Evolutionary conservation across 2,329 filamentous ascomycete species (phyloP).

Genomic region (Ilyonectria destructans): DNA sequence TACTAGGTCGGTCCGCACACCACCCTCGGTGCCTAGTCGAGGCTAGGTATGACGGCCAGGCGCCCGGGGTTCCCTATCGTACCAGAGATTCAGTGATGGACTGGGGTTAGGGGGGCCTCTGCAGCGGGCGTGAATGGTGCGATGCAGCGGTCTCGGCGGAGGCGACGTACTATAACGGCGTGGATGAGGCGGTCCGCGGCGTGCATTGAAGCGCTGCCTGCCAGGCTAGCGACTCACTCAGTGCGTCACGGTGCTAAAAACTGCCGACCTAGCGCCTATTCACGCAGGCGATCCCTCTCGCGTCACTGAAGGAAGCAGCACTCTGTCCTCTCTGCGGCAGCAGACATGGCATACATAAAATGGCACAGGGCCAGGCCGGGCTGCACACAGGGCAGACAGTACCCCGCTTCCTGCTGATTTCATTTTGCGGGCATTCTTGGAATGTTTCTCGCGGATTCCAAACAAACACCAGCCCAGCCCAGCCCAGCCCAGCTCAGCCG

Average conservation of each 20-base stretch:
- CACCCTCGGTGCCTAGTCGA: slow-evolving; percentile 11
- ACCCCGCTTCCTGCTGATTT: slow-evolving; percentile 24
- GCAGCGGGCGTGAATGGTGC: not conserved
- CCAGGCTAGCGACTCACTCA: not conserved
- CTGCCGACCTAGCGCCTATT: not conserved
- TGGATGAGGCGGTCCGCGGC: not conserved
- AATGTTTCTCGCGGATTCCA: slow-evolving; percentile 7
- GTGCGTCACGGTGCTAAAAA: not conserved
- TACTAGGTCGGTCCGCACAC: slow-evolving; percentile 10
- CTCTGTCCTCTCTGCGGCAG: too few relatives aligned
- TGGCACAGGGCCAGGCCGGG: slow-evolving; percentile 10
- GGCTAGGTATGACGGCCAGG: slow-evolving; percentile 7
- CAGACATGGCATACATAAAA: too few relatives aligned
- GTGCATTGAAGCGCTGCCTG: not conserved
- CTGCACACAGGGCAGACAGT: slow-evolving; percentile 17
- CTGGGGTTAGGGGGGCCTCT: not conserved
- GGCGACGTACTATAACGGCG: not conserved
- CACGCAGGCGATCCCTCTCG: not conserved
- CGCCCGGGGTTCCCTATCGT: slow-evolving; percentile 15
- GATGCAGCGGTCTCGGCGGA: not conserved
- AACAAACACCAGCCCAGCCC: too few relatives aligned
- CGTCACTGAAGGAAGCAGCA: too few relatives aligned
- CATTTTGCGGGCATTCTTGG: slow-evolving; percentile 4
- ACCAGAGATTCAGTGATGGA: slow-evolving; percentile 16
- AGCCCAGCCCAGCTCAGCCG: too few relatives aligned